Evolutionary conservation across 164 flowering plant genomes (phyloP).

Genomic region (Buxus sempervirens): DNA sequence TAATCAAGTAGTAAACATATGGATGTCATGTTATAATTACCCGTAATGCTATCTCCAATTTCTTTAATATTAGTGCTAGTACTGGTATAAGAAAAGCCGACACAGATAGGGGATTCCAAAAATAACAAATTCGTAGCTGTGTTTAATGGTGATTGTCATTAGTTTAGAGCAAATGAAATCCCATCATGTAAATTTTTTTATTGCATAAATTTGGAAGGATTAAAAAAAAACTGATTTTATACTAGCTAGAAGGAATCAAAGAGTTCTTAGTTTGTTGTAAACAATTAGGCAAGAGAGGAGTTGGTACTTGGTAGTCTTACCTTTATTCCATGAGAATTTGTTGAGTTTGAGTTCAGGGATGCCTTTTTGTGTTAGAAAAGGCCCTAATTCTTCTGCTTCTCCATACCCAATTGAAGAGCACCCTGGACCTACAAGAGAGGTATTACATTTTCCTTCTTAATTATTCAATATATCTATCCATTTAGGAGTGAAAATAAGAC

Average conservation of each 20-base stretch:
- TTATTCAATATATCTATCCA: too few relatives aligned
- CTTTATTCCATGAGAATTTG: conserved; percentile 51
- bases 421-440: conserved; percentile 88
- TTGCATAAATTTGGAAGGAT: too few relatives aligned
- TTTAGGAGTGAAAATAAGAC: too few relatives aligned
- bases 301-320: conserved; percentile 15
- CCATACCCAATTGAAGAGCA: conserved; percentile 78
- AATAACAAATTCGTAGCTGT: conserved; percentile 56
- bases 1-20: too few relatives aligned
- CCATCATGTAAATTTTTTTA: background rate
- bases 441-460: too few relatives aligned
- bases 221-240: too few relatives aligned
- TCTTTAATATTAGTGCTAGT: conserved; percentile 19
- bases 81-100: conserved; percentile 62
- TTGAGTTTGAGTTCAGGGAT: conserved; percentile 42
- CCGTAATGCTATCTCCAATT: conserved; percentile 48
- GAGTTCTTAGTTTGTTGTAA: too few relatives aligned
- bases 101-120: conserved; percentile 59
- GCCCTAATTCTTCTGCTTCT: conserved; percentile 60
- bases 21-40: conserved; percentile 15
- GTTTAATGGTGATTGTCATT: background rate
- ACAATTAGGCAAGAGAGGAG: too few relatives aligned
- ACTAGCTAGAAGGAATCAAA: too few relatives aligned
- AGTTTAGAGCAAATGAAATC: too few relatives aligned
- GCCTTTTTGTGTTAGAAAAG: conserved; percentile 51